Percentiles rank a stretch among this genome's conserved stretches.
Conservation (phyloP, 305 asterid genomes). For the Plantago coronopus region DNA sequence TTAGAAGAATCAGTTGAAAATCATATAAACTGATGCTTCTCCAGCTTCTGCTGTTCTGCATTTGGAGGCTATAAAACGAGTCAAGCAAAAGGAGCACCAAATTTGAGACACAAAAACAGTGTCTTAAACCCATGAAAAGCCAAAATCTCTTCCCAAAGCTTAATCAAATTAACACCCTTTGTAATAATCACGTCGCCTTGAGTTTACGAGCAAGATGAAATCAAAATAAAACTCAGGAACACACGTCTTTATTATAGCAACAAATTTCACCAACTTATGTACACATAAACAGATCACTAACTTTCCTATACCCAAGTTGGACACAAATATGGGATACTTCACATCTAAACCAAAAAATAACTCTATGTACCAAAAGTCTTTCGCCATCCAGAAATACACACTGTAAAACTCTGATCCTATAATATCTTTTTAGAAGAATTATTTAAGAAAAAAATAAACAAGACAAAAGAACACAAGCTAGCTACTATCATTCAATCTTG, state of each 20-base stretch:
- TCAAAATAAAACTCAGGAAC: not conserved
- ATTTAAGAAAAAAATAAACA: not conserved
- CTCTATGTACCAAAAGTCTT: conserved; percentile 16
- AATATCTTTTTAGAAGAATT: not conserved
- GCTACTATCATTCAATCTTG: conserved; percentile 20
- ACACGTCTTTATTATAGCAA: not conserved
- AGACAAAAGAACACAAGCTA: conserved; percentile 16
- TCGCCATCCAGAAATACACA: conserved; percentile 24
- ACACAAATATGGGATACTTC: conserved; percentile 19
- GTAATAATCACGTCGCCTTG: too few relatives aligned
- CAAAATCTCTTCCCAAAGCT: too few relatives aligned
- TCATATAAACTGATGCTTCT: too few relatives aligned
- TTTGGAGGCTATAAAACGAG: too few relatives aligned
- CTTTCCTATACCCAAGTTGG: conserved; percentile 4
- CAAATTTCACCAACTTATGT: conserved; percentile 8
- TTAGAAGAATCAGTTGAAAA: too few relatives aligned
- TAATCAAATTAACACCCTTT: too few relatives aligned
- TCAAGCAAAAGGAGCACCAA: too few relatives aligned
- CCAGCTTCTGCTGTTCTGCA: too few relatives aligned
- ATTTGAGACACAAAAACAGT: too few relatives aligned
- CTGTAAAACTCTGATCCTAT: conserved; percentile 24
- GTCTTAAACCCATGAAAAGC: too few relatives aligned
- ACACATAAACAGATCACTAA: conserved; percentile 14
- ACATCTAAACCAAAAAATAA: conserved; percentile 23
- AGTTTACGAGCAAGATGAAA: not conserved